Base-by-base conservation (phyloP, 345 rosid genomes). In the Passiflora organensis region DNA sequence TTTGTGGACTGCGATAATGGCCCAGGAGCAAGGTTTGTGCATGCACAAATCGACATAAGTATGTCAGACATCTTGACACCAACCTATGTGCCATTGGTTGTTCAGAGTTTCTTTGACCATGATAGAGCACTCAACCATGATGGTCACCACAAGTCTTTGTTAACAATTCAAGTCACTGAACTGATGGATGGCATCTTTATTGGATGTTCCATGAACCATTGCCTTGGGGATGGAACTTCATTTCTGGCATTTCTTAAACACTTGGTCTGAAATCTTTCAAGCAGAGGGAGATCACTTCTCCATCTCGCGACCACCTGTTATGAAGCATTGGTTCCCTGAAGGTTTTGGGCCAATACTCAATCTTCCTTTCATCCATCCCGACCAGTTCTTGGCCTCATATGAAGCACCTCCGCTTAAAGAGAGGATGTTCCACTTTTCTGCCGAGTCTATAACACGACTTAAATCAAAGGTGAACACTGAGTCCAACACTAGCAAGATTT, bases 61-160 rank as follows among this genome's bases (percentile, higher is more conserved):
- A 36, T 82, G 1, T 65, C 59, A 0, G 83, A 80, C 17, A 56
- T 82, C 44, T 32, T 80, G 49, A 77, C 74, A 0, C 67, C 87
- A 0, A 74, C 55, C 0, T 68, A 78, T 59, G 78, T 78, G 9
- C 89, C 87, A 0, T 10, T 38, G 43, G 72, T 72, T 23, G 89
- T 84, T 48, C 80, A 70, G 38, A 78, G 77, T 6, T 76, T 87
- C 37, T 87, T 87, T 25, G 86, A 80, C 6, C 85, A 78, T 42
- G 80, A 82, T 24, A 34, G 75, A 45, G 85, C 81, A 0, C 0
- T 74, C 58, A 74, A 66, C 42, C 73, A 57, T 10, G 89, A 80
- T 44, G 91, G 95, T 6, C 77, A 82, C 23, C 41, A 48, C 59
- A 57, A 25, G 48, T 69, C 89, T 16, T 64, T 87, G 58, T 45